Evolutionary conservation across 805 yeast species (phyloP).

Genomic region (Kodamaea kaohsiungensis): DNA sequence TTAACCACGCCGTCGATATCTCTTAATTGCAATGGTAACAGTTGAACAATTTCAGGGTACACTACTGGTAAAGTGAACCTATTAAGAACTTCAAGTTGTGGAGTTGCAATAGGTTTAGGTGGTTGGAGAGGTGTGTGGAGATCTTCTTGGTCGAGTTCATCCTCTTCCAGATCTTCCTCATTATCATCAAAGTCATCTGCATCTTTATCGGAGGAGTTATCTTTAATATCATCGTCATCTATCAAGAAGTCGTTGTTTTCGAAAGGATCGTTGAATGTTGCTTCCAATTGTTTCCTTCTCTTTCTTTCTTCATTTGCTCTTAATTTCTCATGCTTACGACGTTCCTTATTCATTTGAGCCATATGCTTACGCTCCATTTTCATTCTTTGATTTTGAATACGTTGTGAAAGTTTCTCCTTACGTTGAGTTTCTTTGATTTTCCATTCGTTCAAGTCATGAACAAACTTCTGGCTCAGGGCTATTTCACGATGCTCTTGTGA

Average conservation of each 20-base stretch:
- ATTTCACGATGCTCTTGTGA: slow-evolving; percentile 18
- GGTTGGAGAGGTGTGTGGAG: slow-evolving; percentile 16
- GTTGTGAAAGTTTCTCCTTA: slow-evolving; percentile 13
- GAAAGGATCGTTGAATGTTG: slow-evolving; percentile 17
- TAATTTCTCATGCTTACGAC: background rate
- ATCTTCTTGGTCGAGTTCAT: slow-evolving; percentile 10
- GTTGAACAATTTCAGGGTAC: slow-evolving; percentile 31
- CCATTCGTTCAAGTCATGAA: slow-evolving; percentile 16
- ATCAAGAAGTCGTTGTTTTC: slow-evolving; percentile 11
- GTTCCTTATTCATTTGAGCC: slow-evolving; percentile 11
- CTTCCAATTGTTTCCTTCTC: slow-evolving; percentile 14
- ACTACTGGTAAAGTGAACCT: slow-evolving; percentile 37
- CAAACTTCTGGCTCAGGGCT: slow-evolving; percentile 13
- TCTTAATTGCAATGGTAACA: slow-evolving; percentile 32
- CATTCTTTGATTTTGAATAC: slow-evolving; percentile 8
- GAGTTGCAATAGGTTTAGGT: slow-evolving; percentile 20
- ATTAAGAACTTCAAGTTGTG: slow-evolving; percentile 21
- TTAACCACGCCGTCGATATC: slow-evolving; percentile 4
- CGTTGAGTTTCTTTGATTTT: slow-evolving; percentile 16
- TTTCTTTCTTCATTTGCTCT: slow-evolving; percentile 16
- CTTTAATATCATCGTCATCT: slow-evolving; percentile 8
- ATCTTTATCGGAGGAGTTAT: slow-evolving; percentile 1
- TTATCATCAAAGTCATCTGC: slow-evolving; percentile 7
- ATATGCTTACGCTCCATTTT: slow-evolving; percentile 11
- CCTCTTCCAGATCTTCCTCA: slow-evolving; percentile 11